Evolutionary conservation across 2,329 filamentous ascomycete species (phyloP).

Genomic region (Huntiella decipiens): DNA sequence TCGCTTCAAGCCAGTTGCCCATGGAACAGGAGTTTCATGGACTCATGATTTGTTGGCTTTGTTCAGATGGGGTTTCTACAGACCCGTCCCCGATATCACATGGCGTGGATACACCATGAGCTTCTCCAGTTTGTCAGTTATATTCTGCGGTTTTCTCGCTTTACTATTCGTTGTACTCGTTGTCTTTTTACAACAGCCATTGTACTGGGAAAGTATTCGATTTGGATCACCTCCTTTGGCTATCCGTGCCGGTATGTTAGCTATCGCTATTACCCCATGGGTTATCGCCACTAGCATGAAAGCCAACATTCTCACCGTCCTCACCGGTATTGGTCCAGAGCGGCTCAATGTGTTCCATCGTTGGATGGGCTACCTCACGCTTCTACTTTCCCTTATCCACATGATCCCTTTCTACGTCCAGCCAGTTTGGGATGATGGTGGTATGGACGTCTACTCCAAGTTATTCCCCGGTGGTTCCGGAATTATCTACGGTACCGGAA

Average conservation of each 20-base stretch:
- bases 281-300: conserved; percentile 82
- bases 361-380: conserved; percentile 74
- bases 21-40: conserved; percentile 53
- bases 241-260: conserved; percentile 76
- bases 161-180: conserved; percentile 60
- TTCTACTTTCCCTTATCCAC: conserved; percentile 68
- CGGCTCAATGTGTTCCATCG: conserved; percentile 82
- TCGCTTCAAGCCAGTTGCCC: conserved; percentile 44
- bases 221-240: conserved; percentile 79
- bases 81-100: conserved; percentile 57
- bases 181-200: conserved; percentile 68
- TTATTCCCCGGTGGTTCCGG: conserved; percentile 47
- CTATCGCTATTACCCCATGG: conserved; percentile 82
- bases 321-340: conserved; percentile 85
- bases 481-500: conserved; percentile 68
- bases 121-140: conserved; percentile 61
- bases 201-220: conserved; percentile 74
- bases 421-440: conserved; percentile 65
- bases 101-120: conserved; percentile 51
- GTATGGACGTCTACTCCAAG: conserved; percentile 48
- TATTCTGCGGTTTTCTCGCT: conserved; percentile 47
- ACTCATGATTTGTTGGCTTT: conserved; percentile 68
- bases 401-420: conserved; percentile 79
- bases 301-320: conserved; percentile 61
- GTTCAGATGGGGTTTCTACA: conserved; percentile 76